Evolutionary conservation across 441 rosid genomes (phyloP).

Genomic region (Lagerstroemia fauriei): DNA sequence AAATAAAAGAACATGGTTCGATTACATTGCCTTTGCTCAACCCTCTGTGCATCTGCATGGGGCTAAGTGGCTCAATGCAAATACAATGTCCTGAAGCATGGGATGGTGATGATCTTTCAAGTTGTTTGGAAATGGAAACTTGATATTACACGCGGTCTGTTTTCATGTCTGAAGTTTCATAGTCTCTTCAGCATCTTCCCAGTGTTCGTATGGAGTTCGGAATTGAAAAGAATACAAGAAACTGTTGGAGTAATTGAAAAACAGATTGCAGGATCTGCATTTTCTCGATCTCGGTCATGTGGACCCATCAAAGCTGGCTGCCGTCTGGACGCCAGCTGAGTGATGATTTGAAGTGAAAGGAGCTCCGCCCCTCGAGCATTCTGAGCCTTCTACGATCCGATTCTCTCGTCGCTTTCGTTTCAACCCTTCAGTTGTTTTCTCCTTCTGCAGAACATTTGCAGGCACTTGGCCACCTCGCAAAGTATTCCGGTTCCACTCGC

Average conservation of each 20-base stretch:
- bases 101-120: too few relatives aligned
- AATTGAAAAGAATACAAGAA: background rate
- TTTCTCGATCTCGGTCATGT: background rate
- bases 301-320: background rate
- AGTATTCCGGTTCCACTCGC: background rate
- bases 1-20: too few relatives aligned
- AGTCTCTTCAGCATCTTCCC: background rate
- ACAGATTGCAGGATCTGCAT: background rate
- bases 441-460: conserved; percentile 3
- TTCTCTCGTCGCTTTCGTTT: background rate
- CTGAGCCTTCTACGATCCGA: background rate
- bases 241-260: background rate
- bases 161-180: background rate
- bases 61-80: too few relatives aligned
- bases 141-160: background rate
- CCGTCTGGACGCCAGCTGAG: background rate
- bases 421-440: background rate
- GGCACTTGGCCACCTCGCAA: background rate
- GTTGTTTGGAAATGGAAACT: background rate
- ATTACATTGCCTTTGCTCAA: too few relatives aligned
- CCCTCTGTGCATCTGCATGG: too few relatives aligned
- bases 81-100: too few relatives aligned
- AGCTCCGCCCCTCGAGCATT: background rate
- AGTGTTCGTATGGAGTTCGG: background rate
- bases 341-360: conserved; percentile 1